A percentile compares a stretch with the other conserved stretches of the same genome.
These are phyloP conservation scores for Lactarius trivialis DNA, from an alignment of 768 basidiomycete species.

Conservation along the genomic window DNA sequence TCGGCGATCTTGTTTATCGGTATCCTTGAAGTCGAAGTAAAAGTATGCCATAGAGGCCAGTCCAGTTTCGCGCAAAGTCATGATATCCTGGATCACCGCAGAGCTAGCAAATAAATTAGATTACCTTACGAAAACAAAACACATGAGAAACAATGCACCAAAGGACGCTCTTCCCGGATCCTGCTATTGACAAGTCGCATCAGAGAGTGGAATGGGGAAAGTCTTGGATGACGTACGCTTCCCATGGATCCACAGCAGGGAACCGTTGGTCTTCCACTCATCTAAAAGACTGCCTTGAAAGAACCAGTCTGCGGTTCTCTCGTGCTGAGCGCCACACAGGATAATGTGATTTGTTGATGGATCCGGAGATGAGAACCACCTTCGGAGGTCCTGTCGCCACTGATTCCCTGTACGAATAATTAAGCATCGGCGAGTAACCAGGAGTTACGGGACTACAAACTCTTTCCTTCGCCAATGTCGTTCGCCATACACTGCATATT, in stretches of 20 bases:
- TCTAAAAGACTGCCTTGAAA: not conserved
- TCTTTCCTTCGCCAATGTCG: not conserved
- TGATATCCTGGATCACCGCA: not conserved
- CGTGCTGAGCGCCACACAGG: not conserved
- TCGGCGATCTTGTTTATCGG: not conserved
- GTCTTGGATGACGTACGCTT: not conserved
- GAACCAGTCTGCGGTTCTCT: not conserved
- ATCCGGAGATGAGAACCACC: not conserved
- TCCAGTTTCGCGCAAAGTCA: not conserved
- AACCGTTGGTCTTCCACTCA: not conserved
- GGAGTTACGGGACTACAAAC: not conserved
- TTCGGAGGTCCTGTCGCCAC: not conserved
- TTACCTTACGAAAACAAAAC: too few relatives aligned
- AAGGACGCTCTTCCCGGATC: not conserved
- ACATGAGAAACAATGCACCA: not conserved
- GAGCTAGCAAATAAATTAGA: not conserved
- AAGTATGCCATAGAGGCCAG: not conserved
- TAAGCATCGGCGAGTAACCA: not conserved
- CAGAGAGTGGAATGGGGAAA: not conserved
- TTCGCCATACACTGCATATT: not conserved
- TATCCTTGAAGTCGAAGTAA: not conserved
- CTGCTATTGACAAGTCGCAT: not conserved
- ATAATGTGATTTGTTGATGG: not conserved
- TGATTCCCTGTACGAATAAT: not conserved
- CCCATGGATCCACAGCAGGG: not conserved